Conservation (phyloP, 345 rosid genomes). For the Camelina sativa region DNA sequence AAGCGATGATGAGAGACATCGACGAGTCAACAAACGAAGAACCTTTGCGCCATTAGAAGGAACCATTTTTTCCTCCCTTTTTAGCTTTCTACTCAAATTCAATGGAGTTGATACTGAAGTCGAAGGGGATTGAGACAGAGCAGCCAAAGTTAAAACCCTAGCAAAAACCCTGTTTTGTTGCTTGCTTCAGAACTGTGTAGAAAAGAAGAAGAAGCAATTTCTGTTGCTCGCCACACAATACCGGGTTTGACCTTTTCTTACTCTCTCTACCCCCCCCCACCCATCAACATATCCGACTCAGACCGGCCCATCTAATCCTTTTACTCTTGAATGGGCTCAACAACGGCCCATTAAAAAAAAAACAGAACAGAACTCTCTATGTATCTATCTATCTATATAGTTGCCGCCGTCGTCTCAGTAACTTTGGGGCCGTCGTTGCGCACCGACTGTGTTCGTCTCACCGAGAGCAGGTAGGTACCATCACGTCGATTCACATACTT, state of each 20-base stretch:
- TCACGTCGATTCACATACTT: no score
- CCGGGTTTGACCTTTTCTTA: slow-evolving; percentile 35
- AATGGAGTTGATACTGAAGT: not conserved
- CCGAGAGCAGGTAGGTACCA: not conserved
- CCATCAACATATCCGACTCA: no score
- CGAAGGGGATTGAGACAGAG: not conserved
- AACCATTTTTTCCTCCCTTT: slow-evolving; percentile 51
- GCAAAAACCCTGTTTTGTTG: slow-evolving; percentile 42
- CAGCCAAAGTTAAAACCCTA: slow-evolving; percentile 46
- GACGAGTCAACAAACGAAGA: slow-evolving; percentile 56
- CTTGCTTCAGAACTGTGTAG: slow-evolving; percentile 41
- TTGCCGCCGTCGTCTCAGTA: not conserved
- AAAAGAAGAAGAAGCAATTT: slow-evolving; percentile 23
- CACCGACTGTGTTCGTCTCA: not conserved
- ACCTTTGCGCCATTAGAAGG: slow-evolving; percentile 67
- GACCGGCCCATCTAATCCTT: not conserved
- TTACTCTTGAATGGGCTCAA: not conserved
- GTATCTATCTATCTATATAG: no score
- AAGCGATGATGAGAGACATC: slow-evolving; percentile 49
- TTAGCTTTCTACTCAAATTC: not conserved
- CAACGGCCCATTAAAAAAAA: slow-evolving; percentile 1
- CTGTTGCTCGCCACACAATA: slow-evolving; percentile 37
- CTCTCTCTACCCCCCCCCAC: no score
- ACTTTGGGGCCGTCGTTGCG: not conserved
- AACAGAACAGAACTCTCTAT: not conserved